Conservation (phyloP, 164 flowering plant species). For the Umbilicus rupestris region DNA sequence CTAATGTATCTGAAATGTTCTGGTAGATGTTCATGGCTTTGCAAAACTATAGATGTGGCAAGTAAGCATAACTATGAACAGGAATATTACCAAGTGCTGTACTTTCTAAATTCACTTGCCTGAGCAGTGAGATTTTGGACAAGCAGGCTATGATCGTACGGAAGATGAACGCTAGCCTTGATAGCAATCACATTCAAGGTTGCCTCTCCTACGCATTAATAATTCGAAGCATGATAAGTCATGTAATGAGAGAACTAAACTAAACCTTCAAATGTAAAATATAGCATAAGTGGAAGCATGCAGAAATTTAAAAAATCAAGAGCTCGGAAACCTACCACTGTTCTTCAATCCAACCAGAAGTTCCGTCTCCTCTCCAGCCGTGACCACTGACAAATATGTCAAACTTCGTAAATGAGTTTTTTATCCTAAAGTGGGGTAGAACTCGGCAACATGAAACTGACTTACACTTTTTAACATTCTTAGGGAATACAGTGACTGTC, state of each 20-base stretch:
- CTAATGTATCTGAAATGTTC: too few species aligned
- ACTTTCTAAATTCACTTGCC: conserved; percentile 27
- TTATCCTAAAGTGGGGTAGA: too few species aligned
- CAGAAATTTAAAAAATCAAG: background rate
- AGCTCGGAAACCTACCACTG: conserved; percentile 41
- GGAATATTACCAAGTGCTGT: too few species aligned
- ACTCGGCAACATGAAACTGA: too few species aligned
- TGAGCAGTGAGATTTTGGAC: conserved; percentile 46
- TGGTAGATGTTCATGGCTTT: too few species aligned
- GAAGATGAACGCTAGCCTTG: conserved; percentile 10
- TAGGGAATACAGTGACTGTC: conserved; percentile 77
- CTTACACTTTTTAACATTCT: conserved; percentile 57
- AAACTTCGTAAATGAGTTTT: background rate
- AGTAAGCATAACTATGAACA: too few species aligned
- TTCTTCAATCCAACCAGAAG: conserved; percentile 81
- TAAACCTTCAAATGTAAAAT: background rate
- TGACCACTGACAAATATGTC: conserved; percentile 41
- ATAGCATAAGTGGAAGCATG: background rate
- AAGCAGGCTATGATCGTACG: conserved; percentile 7
- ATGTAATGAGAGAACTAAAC: background rate
- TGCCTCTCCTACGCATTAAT: background rate
- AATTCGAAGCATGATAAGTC: background rate
- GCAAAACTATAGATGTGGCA: too few species aligned
- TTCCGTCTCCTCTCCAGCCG: conserved; percentile 85
- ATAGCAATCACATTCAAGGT: conserved; percentile 3